phyloP scores from a whole-genome alignment of 1,284 basidiomycete genomes.

The Kwoniella shivajii region DNA sequence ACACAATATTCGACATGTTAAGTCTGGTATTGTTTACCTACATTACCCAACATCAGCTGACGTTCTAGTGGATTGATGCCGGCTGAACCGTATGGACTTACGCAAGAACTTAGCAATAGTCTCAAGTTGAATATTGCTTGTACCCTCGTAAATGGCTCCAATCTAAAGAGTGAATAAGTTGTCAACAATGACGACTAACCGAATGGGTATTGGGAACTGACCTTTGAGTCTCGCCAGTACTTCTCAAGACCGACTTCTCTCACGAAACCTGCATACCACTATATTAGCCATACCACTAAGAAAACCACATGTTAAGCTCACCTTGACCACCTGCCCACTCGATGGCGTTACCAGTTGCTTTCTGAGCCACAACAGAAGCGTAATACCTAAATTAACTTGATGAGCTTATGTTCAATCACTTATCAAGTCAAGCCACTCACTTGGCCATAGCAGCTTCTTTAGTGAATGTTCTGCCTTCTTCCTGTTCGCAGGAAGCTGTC shows the following conservation, averaged over 20 bases:
- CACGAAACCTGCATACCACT: constrained; percentile 67
- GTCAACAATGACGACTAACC: constrained; percentile 28
- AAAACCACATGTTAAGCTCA: neutral
- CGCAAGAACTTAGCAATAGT: constrained; percentile 88
- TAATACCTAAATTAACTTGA: constrained; percentile 60
- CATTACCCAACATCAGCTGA: neutral
- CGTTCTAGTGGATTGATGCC: neutral
- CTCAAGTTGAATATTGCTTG: constrained; percentile 93
- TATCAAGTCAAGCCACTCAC: constrained; percentile 38
- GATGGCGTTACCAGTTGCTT: constrained; percentile 83
- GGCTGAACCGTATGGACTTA: constrained; percentile 28
- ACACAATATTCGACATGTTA: neutral
- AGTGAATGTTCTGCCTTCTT: constrained; percentile 82
- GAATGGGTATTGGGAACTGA: constrained; percentile 55
- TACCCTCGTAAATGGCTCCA: constrained; percentile 92
- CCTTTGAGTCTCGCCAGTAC: constrained; percentile 92
- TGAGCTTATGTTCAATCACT: neutral
- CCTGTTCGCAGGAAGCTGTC: constrained; percentile 62
- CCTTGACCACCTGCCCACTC: constrained; percentile 95
- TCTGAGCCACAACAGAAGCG: constrained; percentile 84
- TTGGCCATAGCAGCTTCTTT: constrained; percentile 98
- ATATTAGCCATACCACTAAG: neutral
- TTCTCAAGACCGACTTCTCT: constrained; percentile 93
- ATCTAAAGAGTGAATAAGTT: constrained; percentile 28
- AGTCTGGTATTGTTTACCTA: constrained; percentile 27